phyloP scores from a whole-genome alignment of 441 rosid species.

The Manihot esculenta region DNA sequence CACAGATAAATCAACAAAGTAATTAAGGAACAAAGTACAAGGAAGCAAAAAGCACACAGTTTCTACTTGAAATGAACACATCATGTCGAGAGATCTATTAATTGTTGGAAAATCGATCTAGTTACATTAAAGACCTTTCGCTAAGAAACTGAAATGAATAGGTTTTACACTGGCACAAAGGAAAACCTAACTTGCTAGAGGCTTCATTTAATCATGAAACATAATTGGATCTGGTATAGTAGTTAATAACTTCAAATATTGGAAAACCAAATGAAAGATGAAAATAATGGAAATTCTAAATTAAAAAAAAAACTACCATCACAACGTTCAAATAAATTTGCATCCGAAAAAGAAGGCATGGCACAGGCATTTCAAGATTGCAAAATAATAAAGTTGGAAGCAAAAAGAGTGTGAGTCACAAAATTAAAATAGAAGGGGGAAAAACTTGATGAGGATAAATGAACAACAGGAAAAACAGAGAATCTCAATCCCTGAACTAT shows the following conservation, averaged over 20 bases:
- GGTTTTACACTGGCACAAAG: background rate
- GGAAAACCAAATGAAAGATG: background rate
- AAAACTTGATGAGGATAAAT: background rate
- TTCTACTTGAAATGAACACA: constrained; percentile 1
- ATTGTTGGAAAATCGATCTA: background rate
- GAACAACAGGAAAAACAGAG: background rate
- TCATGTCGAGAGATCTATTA: background rate
- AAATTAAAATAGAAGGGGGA: background rate
- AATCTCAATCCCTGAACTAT: background rate
- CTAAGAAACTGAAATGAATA: background rate
- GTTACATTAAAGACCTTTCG: background rate
- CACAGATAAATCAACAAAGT: background rate
- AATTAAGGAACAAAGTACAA: constrained; percentile 8
- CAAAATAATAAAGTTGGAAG: background rate
- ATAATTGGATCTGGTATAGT: background rate
- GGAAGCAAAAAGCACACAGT: background rate
- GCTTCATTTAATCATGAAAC: constrained; percentile 4
- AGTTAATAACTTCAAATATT: background rate
- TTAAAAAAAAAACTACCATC: background rate
- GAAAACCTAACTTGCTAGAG: background rate
- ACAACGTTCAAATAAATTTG: background rate
- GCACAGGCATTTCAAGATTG: background rate
- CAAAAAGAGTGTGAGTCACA: background rate
- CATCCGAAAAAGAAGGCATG: background rate
- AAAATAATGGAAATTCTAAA: background rate